A percentile compares a stretch with the other conserved stretches of the same genome.
phyloP scores from a whole-genome alignment of 176 grass and related monocot genomes.

The Chloris gayana region DNA sequence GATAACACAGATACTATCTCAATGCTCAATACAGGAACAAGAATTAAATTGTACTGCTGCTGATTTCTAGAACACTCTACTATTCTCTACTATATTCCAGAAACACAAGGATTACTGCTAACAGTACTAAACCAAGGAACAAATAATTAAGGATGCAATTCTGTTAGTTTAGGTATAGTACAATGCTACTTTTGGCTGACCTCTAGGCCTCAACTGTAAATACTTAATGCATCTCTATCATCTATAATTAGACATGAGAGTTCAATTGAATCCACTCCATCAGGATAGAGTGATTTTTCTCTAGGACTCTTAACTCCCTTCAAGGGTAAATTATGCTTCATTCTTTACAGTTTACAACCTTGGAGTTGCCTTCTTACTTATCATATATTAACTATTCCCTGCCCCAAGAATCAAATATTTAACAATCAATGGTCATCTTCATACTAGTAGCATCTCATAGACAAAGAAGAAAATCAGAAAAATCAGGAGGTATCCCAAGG shows the following conservation, averaged over 20 bases:
- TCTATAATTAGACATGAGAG: background rate
- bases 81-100: too few species aligned
- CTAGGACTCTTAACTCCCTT: background rate
- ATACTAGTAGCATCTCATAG: constrained; percentile 5
- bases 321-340: constrained; percentile 2
- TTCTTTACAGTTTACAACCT: background rate
- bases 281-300: background rate
- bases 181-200: background rate
- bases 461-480: constrained; percentile 2
- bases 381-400: constrained; percentile 3
- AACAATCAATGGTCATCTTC: too few species aligned
- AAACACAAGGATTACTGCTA: too few species aligned
- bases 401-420: background rate
- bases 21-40: background rate
- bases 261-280: background rate
- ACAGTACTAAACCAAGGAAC: background rate
- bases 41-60: background rate
- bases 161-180: background rate
- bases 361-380: background rate
- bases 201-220: background rate
- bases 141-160: background rate
- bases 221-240: background rate
- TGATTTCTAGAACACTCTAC: too few species aligned
- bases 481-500: constrained; percentile 6
- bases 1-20: background rate